Percentiles rank a stretch among this genome's conserved stretches.
Conservation (phyloP, 306 rosid species). For the Acmispon strigosus region DNA sequence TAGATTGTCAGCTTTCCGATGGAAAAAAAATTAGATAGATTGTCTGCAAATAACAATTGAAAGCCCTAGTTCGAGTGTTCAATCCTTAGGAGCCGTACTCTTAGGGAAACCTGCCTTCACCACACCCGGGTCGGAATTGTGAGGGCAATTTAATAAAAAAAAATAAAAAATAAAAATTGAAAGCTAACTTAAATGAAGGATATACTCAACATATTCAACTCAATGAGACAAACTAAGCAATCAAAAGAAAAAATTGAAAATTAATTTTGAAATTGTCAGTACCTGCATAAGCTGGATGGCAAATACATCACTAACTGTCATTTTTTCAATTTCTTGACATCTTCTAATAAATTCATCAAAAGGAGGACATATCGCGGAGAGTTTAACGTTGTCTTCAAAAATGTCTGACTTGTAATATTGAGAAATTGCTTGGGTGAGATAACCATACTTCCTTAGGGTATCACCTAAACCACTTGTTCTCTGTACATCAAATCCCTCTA, state of each 20-base stretch:
- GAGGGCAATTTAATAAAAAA: too few species aligned
- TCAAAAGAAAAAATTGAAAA: background rate
- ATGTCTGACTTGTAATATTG: slow-evolving; percentile 56
- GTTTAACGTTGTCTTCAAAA: slow-evolving; percentile 34
- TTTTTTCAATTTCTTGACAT: slow-evolving; percentile 76
- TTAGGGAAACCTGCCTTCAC: too few species aligned
- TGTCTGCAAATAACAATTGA: background rate
- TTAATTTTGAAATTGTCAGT: background rate
- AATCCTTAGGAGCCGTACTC: too few species aligned
- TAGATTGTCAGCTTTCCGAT: too few species aligned
- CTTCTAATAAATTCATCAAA: slow-evolving; percentile 55
- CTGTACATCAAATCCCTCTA: slow-evolving; percentile 95
- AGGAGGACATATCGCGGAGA: slow-evolving; percentile 49
- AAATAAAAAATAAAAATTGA: background rate
- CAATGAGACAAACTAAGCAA: background rate
- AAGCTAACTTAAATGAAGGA: slow-evolving; percentile 1
- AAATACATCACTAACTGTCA: slow-evolving; percentile 88
- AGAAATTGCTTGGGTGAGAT: slow-evolving; percentile 74
- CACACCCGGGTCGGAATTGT: too few species aligned
- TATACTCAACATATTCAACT: background rate
- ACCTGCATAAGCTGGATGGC: slow-evolving; percentile 99
- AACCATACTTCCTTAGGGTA: slow-evolving; percentile 83
- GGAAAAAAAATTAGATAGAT: too few species aligned
- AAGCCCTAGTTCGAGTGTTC: too few species aligned
- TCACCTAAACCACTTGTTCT: slow-evolving; percentile 81